Percentiles rank a stretch among this genome's conserved stretches.
Conservation (phyloP, 139 green algal species). For the Micromonas commoda region DNA sequence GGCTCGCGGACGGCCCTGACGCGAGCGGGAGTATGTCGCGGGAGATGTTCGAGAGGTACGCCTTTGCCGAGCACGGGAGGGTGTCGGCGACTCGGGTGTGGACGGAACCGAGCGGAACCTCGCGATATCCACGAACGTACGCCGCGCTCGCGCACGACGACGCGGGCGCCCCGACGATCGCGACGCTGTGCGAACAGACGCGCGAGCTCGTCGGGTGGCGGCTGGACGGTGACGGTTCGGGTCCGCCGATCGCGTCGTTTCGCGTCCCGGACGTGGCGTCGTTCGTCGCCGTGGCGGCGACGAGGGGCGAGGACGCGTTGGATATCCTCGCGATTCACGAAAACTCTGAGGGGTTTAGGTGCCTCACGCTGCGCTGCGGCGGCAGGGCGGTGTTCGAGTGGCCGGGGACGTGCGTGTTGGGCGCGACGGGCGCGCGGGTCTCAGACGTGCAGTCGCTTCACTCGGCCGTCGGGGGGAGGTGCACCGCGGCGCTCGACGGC, state of each 20-base stretch:
- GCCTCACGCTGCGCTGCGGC: no score
- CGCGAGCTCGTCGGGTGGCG: neutral
- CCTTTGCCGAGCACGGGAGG: neutral
- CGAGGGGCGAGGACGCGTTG: neutral
- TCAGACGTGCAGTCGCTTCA: no score
- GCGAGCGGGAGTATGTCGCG: no score
- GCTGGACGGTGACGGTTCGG: neutral
- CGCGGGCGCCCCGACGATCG: neutral
- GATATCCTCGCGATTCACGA: neutral
- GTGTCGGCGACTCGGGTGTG: neutral
- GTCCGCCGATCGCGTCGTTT: neutral
- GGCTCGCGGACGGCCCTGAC: no score
- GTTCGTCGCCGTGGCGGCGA: neutral
- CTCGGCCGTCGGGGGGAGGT: no score
- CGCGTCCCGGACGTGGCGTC: neutral
- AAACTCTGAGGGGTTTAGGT: no score
- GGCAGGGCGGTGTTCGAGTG: no score
- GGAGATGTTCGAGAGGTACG: no score
- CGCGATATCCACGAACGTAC: neutral
- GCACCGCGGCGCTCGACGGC: no score
- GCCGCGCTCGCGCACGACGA: neutral
- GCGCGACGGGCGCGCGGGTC: no score
- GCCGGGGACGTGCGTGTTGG: no score
- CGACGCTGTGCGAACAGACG: neutral
- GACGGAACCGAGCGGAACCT: neutral